Evolutionary conservation across 2,329 filamentous ascomycete species (phyloP), one percentile per base, ranked within the genome.

Genomic region (Hypoxylon sp.): DNA sequence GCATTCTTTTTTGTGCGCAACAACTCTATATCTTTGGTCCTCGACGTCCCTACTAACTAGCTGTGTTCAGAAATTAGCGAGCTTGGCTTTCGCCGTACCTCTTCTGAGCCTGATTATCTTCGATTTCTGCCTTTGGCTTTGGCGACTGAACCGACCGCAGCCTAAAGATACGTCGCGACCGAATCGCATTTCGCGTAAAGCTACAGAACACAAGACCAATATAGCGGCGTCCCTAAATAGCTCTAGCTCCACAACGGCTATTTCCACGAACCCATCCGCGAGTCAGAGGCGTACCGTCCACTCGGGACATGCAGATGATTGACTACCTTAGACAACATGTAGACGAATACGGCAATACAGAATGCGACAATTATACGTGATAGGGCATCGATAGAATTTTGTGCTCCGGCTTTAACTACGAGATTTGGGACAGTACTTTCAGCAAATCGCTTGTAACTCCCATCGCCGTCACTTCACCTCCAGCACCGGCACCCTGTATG

Each of bases 401-500:
- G 23, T 62, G 54, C 48, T 58, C 60, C 58, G 43, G 30, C 47
- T 63, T 60, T 41, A 32, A 61, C 56, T 81, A 87, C 64, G 83
- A 83, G 75, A 96, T 84, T 76, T 93, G 84, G 72, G 91, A 85
- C 65, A 97, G 76, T 37, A 96, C 92, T 85, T 97, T 97, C 78
- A 98, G 85, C 74, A 99, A 81, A 82, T 99, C 96, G 50, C 88
- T 89, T n/a, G 93, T 94, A 48, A 99, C 95, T 65, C 96, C 96
- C 95, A 98, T 98, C 27, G 96, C 96, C 32, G 96, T 99, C 56
- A 98, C 94, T 46, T 97, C 94, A 70, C 92, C 94, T 73, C 96
- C 96, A 25, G 96, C 96, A 66, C 94, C 96, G 34, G 93, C 94
- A 64, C 96, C 96, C 82, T 98, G 95, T 69, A 99, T 88, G 76